These are phyloP conservation scores for Trichoderma afroharzianum DNA, from an alignment of 2,329 filamentous ascomycete genomes.

Conservation along the genomic window DNA sequence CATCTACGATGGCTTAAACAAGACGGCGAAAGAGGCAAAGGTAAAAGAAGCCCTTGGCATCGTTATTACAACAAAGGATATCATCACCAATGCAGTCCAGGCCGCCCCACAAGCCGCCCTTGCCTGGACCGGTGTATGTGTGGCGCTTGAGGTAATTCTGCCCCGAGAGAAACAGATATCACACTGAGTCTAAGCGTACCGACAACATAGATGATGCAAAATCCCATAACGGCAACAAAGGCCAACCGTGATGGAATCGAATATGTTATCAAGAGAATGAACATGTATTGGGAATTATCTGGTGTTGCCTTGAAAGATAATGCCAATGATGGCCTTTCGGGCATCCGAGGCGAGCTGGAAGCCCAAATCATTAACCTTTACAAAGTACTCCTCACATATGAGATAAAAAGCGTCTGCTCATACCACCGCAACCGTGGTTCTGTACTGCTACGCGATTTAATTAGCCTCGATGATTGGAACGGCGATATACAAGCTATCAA, in stretches of 20 bases:
- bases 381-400: slow-evolving; percentile 35
- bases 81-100: slow-evolving; percentile 20
- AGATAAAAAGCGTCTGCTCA: slow-evolving; percentile 39
- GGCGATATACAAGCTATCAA: slow-evolving; percentile 28
- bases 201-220: slow-evolving; percentile 33
- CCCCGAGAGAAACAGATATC: too few relatives aligned
- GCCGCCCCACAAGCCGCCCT: slow-evolving; percentile 33
- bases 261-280: slow-evolving; percentile 36
- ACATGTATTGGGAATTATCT: slow-evolving; percentile 37
- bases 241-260: slow-evolving; percentile 34
- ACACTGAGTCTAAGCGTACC: neutral
- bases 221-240: slow-evolving; percentile 25
- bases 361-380: slow-evolving; percentile 35
- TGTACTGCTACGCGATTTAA: slow-evolving; percentile 29
- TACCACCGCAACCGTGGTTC: slow-evolving; percentile 31
- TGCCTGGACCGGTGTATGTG: slow-evolving; percentile 35
- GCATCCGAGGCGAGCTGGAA: slow-evolving; percentile 24
- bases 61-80: neutral
- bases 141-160: slow-evolving; percentile 31
- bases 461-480: slow-evolving; percentile 35
- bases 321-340: neutral
- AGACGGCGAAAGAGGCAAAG: slow-evolving; percentile 25
- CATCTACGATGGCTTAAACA: slow-evolving; percentile 28
- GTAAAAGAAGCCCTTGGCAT: slow-evolving; percentile 26
- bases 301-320: slow-evolving; percentile 27